Base-by-base conservation (phyloP, 208 protist species). In the Leishmania martiniquensis region DNA sequence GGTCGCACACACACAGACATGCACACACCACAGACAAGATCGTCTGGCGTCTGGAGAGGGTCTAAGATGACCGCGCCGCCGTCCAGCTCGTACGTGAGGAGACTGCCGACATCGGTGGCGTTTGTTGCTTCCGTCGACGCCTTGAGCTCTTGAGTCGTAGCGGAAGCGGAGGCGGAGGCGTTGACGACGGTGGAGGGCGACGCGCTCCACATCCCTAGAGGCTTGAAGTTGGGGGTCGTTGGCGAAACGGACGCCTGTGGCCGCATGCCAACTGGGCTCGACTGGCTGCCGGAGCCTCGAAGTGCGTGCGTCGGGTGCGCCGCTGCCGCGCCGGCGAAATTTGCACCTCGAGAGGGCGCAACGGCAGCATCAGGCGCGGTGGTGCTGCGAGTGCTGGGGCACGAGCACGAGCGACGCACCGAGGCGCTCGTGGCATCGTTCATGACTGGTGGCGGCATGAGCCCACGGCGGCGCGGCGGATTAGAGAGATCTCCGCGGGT, bases 11-110 rank as follows among this genome's bases (percentile, higher is more conserved):
- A 76, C 42, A 68, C 57, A 29, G 44, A 76, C 72, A 76, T 76
- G 44, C 72, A 76, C 72, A 76, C 72, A 29, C 59, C 57, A 45
- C 72, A 76, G 22, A 76, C 32, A 25, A 76, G 72, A 51, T 76
- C 72, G 42, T 52, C 72, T 25, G 59, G 72, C 39, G 55, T 39
- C 32, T 54, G 44, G 54, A 2, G 10, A 15, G 72, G n/a, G 72
- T 68, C 59, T 7, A 76, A n/a, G 22, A 76, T 68, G 29, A 76
- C 57, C 47, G 68, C 45, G 6, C 55, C 72, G 59, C 72, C 29
- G 42, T 76, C 72, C 22, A 68, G 37, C 72, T 76, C 72, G 59
- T 68, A 12, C 59, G 72, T 76, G 55, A 67, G 72, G 47, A 76
- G 59, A 10, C 39, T 55, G 55, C 72, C 72, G 55, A 76, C 9